A percentile compares a stretch with the other conserved stretches of the same genome.
Conservation (phyloP, 345 rosid genomes). For the Draba incana region DNA sequence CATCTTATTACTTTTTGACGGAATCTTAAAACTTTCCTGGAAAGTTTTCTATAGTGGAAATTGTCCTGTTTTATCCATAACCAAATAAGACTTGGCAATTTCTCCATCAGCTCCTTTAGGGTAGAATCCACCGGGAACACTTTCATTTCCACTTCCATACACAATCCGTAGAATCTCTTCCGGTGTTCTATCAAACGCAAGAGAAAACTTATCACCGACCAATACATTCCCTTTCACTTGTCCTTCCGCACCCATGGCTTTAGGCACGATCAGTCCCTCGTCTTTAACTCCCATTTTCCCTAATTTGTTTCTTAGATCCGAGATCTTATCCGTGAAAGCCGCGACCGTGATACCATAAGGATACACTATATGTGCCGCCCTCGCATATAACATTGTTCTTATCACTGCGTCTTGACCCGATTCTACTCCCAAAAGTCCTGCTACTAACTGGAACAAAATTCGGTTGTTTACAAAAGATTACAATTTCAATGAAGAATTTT, state of each 20-base stretch:
- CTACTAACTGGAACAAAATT: conserved; percentile 55
- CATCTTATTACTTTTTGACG: background rate
- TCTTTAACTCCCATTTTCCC: conserved; percentile 48
- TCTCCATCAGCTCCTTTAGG: conserved; percentile 66
- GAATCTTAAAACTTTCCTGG: conserved; percentile 17
- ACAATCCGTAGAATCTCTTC: conserved; percentile 64
- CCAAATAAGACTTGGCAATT: conserved; percentile 54
- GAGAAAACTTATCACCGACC: conserved; percentile 52
- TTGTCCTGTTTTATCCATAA: conserved; percentile 17
- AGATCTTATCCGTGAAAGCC: conserved; percentile 36
- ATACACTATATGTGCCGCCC: conserved; percentile 36
- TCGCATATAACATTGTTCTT: conserved; percentile 56
- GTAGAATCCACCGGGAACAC: conserved; percentile 61
- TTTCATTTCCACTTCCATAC: conserved; percentile 64
- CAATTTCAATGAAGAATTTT: background rate
- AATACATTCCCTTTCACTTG: conserved; percentile 53
- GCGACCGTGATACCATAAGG: conserved; percentile 36
- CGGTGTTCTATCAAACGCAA: conserved; percentile 57
- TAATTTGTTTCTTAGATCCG: conserved; percentile 33
- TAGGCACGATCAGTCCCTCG: conserved; percentile 58
- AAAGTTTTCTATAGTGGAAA: background rate
- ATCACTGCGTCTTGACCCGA: conserved; percentile 87
- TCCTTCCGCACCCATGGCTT: conserved; percentile 47
- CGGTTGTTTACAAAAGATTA: background rate
- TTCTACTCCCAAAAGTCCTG: conserved; percentile 79